Percentiles rank a stretch among this genome's conserved stretches.
Evolutionary conservation across 257 asterid species (phyloP).

Genomic region (Cynanchum wilfordii): DNA sequence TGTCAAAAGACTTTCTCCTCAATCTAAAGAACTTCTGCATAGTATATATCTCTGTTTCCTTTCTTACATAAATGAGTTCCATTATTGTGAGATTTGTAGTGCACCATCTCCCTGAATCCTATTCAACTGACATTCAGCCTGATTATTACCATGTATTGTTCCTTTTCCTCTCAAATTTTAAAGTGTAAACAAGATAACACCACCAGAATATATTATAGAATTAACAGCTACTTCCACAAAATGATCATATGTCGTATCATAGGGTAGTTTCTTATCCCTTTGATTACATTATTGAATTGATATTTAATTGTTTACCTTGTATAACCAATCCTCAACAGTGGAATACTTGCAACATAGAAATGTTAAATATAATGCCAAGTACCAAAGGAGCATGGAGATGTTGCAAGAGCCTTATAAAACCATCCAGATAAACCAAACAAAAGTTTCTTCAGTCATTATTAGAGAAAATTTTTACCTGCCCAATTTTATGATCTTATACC

Average conservation of each 20-base stretch:
- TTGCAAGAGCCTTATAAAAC: background rate
- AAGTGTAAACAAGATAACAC: background rate
- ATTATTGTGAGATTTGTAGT: background rate
- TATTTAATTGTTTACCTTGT: background rate
- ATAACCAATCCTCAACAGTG: background rate
- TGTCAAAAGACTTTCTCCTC: background rate
- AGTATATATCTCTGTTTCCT: background rate
- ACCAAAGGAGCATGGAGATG: background rate
- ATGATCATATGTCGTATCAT: background rate
- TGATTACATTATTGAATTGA: background rate
- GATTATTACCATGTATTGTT: too few relatives aligned
- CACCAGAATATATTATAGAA: background rate
- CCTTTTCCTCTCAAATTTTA: background rate
- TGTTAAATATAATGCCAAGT: background rate
- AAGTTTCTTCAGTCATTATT: background rate
- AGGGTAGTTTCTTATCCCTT: background rate
- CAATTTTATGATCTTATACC: background rate
- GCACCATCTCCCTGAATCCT: background rate
- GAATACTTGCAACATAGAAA: background rate
- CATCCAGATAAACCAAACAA: background rate
- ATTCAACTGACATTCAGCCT: background rate
- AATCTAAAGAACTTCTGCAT: background rate
- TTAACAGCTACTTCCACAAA: too few relatives aligned
- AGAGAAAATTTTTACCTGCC: background rate
- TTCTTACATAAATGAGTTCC: background rate